Conservation (phyloP, 805 yeast species). For the Ogataea angusta region DNA sequence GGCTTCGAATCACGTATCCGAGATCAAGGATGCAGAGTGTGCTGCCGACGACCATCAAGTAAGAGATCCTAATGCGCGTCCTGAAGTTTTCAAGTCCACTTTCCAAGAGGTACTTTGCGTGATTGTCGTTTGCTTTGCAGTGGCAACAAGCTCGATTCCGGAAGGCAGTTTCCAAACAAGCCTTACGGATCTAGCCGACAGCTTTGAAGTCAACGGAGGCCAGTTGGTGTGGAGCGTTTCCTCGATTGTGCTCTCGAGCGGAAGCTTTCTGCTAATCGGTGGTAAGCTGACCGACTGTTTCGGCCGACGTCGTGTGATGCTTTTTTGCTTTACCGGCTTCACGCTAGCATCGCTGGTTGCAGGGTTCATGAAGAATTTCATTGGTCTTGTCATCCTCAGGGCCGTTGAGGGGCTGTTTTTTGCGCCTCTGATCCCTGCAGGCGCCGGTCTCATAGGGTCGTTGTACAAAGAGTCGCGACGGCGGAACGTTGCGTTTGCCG, state of each 20-base stretch:
- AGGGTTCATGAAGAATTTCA: constrained; percentile 33
- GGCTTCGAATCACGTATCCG: no score
- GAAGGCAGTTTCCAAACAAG: constrained; percentile 35
- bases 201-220: constrained; percentile 35
- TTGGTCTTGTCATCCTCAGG: constrained; percentile 35
- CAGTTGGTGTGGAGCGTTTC: constrained; percentile 38
- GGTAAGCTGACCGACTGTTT: constrained; percentile 39
- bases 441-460: constrained; percentile 40
- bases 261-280: constrained; percentile 35
- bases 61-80: constrained; percentile 23
- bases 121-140: constrained; percentile 31
- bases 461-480: constrained; percentile 31
- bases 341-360: constrained; percentile 19
- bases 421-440: constrained; percentile 39
- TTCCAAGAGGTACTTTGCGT: constrained; percentile 32
- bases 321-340: constrained; percentile 18
- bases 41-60: neutral
- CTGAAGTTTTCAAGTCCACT: constrained; percentile 29
- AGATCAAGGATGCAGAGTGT: neutral
- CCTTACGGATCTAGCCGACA: constrained; percentile 28
- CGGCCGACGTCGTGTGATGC: constrained; percentile 34
- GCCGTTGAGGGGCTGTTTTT: constrained; percentile 38
- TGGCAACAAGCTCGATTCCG: constrained; percentile 33
- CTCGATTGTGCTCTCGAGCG: constrained; percentile 35
- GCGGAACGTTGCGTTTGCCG: constrained; percentile 36